A percentile compares a stretch with the other conserved stretches of the same genome.
phyloP scores from a whole-genome alignment of 345 rosid species.

The Syzygium oleosum region DNA sequence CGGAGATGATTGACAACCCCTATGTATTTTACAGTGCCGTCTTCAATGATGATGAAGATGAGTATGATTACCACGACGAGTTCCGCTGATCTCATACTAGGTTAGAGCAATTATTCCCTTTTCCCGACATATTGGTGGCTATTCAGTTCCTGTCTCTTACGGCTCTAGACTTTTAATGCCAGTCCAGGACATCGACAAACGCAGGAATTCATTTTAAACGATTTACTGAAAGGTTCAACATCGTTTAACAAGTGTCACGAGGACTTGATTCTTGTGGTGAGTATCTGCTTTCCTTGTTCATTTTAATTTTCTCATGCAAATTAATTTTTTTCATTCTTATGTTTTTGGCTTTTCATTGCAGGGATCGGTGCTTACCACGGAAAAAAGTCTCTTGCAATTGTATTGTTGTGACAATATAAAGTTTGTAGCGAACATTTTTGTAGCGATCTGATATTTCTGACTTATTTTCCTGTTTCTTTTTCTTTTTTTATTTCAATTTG shows the following conservation, averaged over 20 bases:
- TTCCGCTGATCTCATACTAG: constrained; percentile 45
- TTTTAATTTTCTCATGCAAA: neutral
- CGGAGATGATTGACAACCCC: constrained; percentile 89
- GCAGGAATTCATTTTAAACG: neutral
- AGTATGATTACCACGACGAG: constrained; percentile 70
- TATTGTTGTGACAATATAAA: neutral
- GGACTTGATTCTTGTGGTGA: neutral
- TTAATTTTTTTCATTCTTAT: neutral
- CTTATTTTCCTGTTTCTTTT: neutral
- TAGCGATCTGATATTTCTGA: neutral
- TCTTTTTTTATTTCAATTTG: neutral
- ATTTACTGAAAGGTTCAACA: neutral
- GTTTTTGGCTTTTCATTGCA: neutral
- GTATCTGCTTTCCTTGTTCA: neutral
- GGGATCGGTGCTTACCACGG: neutral
- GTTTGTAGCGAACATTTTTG: neutral
- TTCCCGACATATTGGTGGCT: neutral
- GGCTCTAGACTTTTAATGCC: neutral
- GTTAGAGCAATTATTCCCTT: neutral
- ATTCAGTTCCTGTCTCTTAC: neutral
- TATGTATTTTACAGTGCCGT: constrained; percentile 91
- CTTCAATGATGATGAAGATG: constrained; percentile 72
- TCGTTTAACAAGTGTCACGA: neutral
- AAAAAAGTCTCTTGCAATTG: neutral
- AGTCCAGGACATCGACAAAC: neutral